Conservation (phyloP, 805 yeast species). For the baker's yeast (Saccharomyces cerevisiae) region DNA sequence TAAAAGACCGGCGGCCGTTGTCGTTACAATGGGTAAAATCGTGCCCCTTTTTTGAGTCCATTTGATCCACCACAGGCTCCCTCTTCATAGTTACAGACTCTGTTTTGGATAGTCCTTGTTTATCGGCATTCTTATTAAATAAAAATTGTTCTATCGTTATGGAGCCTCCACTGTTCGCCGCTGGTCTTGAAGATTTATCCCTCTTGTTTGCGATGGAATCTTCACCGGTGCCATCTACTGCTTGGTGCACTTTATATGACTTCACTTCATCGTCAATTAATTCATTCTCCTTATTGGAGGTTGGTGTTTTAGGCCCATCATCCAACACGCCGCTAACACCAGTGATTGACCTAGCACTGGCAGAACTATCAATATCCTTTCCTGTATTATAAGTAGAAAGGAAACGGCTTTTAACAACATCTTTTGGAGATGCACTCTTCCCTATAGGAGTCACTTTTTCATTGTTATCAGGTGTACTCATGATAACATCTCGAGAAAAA, state of each 20-base stretch:
- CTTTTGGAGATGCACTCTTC: background rate
- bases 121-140: background rate
- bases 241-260: background rate
- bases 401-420: background rate
- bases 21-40: conserved; percentile 2
- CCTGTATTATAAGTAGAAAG: background rate
- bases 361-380: conserved; percentile 4
- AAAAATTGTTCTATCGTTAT: background rate
- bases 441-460: background rate
- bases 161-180: background rate
- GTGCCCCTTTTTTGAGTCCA: conserved; percentile 1
- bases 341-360: conserved; percentile 17
- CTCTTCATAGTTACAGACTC: background rate
- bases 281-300: conserved; percentile 3
- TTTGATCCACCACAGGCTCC: background rate
- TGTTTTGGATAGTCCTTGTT: background rate
- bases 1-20: conserved; percentile 3
- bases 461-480: background rate
- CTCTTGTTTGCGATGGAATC: background rate
- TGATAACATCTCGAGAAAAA: background rate
- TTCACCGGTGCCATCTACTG: background rate
- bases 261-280: background rate
- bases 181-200: conserved; percentile 7
- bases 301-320: conserved; percentile 1
- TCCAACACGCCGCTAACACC: conserved; percentile 12